Percentiles rank a stretch among this genome's conserved stretches.
Evolutionary conservation across 345 rosid genomes (phyloP).

Genomic region (Kandelia obovata): DNA sequence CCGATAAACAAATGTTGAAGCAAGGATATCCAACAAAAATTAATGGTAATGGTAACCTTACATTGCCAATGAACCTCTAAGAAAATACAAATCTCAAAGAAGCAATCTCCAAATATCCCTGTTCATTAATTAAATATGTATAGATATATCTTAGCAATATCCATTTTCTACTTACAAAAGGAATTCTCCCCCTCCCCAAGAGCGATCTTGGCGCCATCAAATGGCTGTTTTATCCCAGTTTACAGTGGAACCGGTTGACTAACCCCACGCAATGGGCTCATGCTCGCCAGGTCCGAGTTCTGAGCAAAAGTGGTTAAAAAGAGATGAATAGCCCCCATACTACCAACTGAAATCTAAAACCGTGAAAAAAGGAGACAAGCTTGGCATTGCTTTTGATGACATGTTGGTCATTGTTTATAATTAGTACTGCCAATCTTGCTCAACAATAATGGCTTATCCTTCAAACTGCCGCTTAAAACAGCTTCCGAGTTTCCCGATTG

Average conservation of each 20-base stretch:
- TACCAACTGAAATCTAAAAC: conserved; percentile 32
- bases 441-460: conserved; percentile 58
- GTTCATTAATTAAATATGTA: conserved; percentile 21
- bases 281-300: conserved; percentile 21
- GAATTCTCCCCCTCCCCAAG: conserved; percentile 29
- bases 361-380: conserved; percentile 13
- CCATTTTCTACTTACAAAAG: conserved; percentile 48
- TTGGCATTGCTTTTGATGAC: conserved; percentile 16
- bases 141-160: conserved; percentile 29
- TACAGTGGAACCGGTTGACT: conserved; percentile 36
- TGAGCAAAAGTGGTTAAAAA: conserved; percentile 22
- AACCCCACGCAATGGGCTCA: conserved; percentile 29
- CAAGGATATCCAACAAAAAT: conserved; percentile 12
- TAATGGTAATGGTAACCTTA: conserved; percentile 2
- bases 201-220: conserved; percentile 35
- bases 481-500: conserved; percentile 57
- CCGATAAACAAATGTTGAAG: conserved; percentile 1
- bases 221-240: conserved; percentile 32
- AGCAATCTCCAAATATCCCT: conserved; percentile 35
- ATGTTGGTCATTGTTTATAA: conserved; percentile 62
- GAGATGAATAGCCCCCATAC: conserved; percentile 22
- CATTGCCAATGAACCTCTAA: conserved; percentile 25
- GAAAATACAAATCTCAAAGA: conserved; percentile 28
- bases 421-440: conserved; percentile 55
- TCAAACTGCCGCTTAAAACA: conserved; percentile 53